Percentiles rank a stretch among this genome's conserved stretches.
These are phyloP conservation scores for Parathielavia hyrcaniae DNA, from an alignment of 495 filamentous ascomycete genomes.

Conservation along the genomic window DNA sequence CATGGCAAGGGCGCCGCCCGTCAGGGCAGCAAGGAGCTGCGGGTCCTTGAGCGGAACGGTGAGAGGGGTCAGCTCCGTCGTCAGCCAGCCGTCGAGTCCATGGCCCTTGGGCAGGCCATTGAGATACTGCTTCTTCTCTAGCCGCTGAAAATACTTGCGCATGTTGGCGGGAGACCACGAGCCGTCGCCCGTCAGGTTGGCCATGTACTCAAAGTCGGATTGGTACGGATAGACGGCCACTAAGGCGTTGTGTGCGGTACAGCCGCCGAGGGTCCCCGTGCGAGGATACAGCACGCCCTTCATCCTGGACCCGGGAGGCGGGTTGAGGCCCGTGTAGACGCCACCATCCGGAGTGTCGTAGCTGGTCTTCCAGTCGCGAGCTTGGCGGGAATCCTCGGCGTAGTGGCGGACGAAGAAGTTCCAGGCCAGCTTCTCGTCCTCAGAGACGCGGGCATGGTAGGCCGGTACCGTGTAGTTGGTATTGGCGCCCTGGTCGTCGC, in stretches of 20 bases:
- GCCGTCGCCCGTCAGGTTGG: conserved; percentile 43
- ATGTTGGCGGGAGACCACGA: conserved; percentile 46
- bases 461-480: conserved; percentile 29
- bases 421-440: conserved; percentile 39
- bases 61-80: conserved; percentile 44
- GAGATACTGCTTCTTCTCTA: conserved; percentile 53
- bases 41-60: conserved; percentile 46
- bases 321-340: conserved; percentile 34
- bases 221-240: conserved; percentile 38
- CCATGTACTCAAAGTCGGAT: conserved; percentile 43
- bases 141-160: conserved; percentile 42
- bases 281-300: conserved; percentile 48
- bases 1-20: conserved; percentile 48
- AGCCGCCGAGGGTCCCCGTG: conserved; percentile 45
- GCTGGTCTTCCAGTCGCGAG: conserved; percentile 40
- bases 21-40: conserved; percentile 46
- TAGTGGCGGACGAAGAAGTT: conserved; percentile 45
- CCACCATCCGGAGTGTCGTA: conserved; percentile 32
- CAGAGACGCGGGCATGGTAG: conserved; percentile 20
- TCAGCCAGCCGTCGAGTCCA: conserved; percentile 55
- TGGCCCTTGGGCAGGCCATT: conserved; percentile 42
- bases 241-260: conserved; percentile 46
- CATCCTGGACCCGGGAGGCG: conserved; percentile 39
- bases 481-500: conserved; percentile 45
- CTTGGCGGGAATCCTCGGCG: conserved; percentile 30